These are phyloP conservation scores for Inonotus obliquus DNA, from an alignment of 1,284 basidiomycete genomes.

Conservation along the genomic window DNA sequence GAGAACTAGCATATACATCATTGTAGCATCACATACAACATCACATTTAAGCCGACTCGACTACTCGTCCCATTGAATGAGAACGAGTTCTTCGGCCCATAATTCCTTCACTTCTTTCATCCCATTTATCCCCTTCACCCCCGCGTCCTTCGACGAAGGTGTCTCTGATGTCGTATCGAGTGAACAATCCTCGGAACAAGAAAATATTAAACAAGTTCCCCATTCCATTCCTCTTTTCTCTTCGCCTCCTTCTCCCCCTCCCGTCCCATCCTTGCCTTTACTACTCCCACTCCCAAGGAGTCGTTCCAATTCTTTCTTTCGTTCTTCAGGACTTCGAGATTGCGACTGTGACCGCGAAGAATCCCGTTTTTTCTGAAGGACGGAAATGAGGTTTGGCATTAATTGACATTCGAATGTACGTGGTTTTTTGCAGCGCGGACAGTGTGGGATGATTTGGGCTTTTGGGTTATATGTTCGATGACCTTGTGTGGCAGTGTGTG, in stretches of 20 bases:
- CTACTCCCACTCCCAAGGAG: conserved; percentile 38
- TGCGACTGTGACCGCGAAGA: conserved; percentile 48
- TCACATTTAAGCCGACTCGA: neutral
- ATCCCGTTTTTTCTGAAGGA: neutral
- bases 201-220: conserved; percentile 80
- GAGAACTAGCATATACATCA: no score
- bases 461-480: conserved; percentile 45
- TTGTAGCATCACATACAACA: neutral
- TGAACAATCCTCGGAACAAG: conserved; percentile 71
- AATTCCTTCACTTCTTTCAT: conserved; percentile 36
- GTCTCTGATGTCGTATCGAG: conserved; percentile 29
- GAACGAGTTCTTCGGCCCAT: conserved; percentile 71
- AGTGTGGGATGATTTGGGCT: conserved; percentile 39
- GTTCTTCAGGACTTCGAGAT: conserved; percentile 27
- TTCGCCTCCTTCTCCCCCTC: neutral
- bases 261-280: conserved; percentile 26
- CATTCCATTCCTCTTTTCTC: conserved; percentile 61
- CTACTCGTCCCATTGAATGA: conserved; percentile 65
- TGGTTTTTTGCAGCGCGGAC: conserved; percentile 52
- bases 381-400: conserved; percentile 40
- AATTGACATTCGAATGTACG: conserved; percentile 81
- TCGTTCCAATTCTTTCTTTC: conserved; percentile 45
- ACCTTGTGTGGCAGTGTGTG: conserved; percentile 30
- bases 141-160: conserved; percentile 19
- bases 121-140: conserved; percentile 20